Evolutionary conservation across 805 yeast species (phyloP).

Genomic region (Isabelozyma heimii): DNA sequence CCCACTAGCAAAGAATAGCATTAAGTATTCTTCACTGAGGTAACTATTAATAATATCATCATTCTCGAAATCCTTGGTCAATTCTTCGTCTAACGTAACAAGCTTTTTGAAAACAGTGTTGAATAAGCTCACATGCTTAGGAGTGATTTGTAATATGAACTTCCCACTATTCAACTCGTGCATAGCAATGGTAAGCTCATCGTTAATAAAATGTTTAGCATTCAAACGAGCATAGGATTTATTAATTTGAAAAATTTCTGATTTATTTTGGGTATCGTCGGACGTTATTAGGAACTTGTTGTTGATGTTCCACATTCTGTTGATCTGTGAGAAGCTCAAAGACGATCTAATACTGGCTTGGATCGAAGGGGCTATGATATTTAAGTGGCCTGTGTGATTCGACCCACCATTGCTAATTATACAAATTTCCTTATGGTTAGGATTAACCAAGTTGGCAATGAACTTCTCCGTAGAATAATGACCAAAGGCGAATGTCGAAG

Average conservation of each 20-base stretch:
- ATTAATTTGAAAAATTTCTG: constrained; percentile 65
- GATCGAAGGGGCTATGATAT: constrained; percentile 63
- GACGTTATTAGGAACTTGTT: constrained; percentile 70
- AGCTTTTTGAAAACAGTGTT: constrained; percentile 55
- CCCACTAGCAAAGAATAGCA: constrained; percentile 67
- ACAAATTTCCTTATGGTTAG: constrained; percentile 63
- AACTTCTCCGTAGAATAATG: constrained; percentile 51
- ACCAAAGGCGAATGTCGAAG: constrained; percentile 66
- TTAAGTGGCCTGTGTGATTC: constrained; percentile 51
- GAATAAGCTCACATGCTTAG: constrained; percentile 60
- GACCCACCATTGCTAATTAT: constrained; percentile 71
- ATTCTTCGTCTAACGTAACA: constrained; percentile 43
- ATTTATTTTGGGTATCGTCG: constrained; percentile 58
- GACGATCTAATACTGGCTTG: constrained; percentile 68
- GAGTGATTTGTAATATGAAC: constrained; percentile 72
- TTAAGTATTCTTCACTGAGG: constrained; percentile 59
- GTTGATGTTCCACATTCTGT: constrained; percentile 71
- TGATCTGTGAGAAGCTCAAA: constrained; percentile 67
- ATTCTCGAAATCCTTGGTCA: constrained; percentile 22
- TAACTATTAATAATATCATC: constrained; percentile 64
- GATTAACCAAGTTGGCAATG: constrained; percentile 64
- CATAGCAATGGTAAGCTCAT: constrained; percentile 63
- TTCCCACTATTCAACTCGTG: constrained; percentile 56
- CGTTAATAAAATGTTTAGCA: constrained; percentile 60
- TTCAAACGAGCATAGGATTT: constrained; percentile 61